Evolutionary conservation across 306 rosid genomes (phyloP).

Genomic region (Biancaea sappan): DNA sequence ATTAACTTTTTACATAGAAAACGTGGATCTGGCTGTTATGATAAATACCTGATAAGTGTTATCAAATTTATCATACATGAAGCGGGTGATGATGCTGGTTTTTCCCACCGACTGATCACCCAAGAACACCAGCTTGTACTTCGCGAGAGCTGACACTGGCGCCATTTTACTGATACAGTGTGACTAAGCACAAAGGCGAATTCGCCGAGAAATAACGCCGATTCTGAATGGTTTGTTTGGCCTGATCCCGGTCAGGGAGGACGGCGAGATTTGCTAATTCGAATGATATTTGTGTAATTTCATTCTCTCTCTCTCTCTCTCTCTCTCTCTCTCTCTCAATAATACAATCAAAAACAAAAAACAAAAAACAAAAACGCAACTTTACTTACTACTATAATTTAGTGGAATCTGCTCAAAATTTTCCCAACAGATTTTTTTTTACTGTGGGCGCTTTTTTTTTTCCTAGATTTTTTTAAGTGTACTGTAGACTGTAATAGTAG

Average conservation of each 20-base stretch:
- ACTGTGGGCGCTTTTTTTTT: too few species aligned
- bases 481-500: not conserved
- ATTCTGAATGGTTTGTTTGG: not conserved
- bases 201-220: not conserved
- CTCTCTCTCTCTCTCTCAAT: not conserved
- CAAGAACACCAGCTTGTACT: slow-evolving; percentile 62
- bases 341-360: not conserved
- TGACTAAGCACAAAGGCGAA: not conserved
- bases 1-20: not conserved
- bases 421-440: too few species aligned
- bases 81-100: slow-evolving; percentile 69
- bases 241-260: not conserved
- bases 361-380: not conserved
- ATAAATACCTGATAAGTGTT: slow-evolving; percentile 60
- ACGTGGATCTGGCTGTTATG: slow-evolving; percentile 38
- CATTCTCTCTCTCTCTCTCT: not conserved
- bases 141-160: slow-evolving; percentile 64
- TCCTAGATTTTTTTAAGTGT: too few species aligned
- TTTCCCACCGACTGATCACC: slow-evolving; percentile 71
- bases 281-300: not conserved
- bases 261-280: not conserved
- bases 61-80: slow-evolving; percentile 70
- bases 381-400: not conserved
- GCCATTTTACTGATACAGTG: slow-evolving; percentile 41
- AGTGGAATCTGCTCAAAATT: too few species aligned